phyloP scores from a whole-genome alignment of 305 asterid genomes.

The Fraxinus nigra region DNA sequence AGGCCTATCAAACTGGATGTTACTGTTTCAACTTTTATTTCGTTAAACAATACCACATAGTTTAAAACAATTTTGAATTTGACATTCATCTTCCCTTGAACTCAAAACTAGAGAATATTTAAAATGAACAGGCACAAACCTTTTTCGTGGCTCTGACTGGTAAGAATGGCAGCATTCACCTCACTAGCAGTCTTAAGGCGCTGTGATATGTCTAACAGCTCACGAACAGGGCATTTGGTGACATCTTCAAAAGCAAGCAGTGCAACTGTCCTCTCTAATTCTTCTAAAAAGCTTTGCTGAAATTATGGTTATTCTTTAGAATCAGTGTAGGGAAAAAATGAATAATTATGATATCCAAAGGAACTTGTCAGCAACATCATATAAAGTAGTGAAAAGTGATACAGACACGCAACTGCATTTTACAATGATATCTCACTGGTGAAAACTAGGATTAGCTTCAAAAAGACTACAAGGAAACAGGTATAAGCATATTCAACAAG shows the following conservation, averaged over 20 bases:
- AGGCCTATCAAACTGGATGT: background rate
- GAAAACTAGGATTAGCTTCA: background rate
- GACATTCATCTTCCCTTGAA: background rate
- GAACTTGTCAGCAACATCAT: background rate
- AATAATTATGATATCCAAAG: background rate
- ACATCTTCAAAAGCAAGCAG: conserved; percentile 88
- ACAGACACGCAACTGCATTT: background rate
- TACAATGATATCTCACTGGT: background rate
- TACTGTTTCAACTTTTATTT: background rate
- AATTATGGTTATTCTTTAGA: background rate
- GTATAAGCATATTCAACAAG: background rate
- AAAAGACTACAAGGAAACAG: background rate
- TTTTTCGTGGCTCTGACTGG: conserved; percentile 62
- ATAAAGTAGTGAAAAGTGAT: background rate
- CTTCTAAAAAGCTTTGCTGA: conserved; percentile 78
- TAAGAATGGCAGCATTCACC: conserved; percentile 56
- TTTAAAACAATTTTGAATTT: background rate
- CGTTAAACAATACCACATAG: background rate
- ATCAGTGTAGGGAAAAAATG: background rate
- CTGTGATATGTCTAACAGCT: conserved; percentile 70
- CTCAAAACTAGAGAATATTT: conserved; percentile 4
- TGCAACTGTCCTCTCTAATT: conserved; percentile 82
- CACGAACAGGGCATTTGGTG: conserved; percentile 66
- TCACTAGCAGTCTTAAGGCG: conserved; percentile 57
- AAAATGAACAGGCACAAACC: conserved; percentile 27